Evolutionary conservation across 345 rosid genomes (phyloP), one percentile per base, ranked within the genome.

Genomic region (Jatropha curcas): DNA sequence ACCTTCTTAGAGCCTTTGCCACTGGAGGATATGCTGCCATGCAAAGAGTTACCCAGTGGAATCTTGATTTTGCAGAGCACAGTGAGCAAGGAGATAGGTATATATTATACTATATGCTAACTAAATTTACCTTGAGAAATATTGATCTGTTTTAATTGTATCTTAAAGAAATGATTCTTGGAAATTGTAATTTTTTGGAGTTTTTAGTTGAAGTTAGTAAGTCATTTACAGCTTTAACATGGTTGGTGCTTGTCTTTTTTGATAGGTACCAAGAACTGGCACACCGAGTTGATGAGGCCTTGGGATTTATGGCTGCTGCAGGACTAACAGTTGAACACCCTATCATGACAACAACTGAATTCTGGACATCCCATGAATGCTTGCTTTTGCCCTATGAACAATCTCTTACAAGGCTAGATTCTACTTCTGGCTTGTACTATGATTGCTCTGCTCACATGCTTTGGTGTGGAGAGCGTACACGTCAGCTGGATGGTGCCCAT

Each of bases 401-500:
- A 43, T 14, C 81, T 25, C 77, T 77, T 13, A 77, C 81, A 20
- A 73, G 81, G 77, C 46, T 77, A 69, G 77, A 77, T 55, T 77
- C 77, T 1, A 77, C 81, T 27, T 72, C 77, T 45, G 81, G 81
- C 45, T 34, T 60, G 9, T 77, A 77, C 52, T 77, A 77, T 62
- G 73, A 72, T 52, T 77, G 77, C 24, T 77, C 77, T 31, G 81
- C 81, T 53, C 81, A 77, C 65, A 67, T 77, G 73, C 73, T 77
- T 13, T 77, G 81, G 81, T 68, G 72, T 30, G 81, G 81, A 24
- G 81, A 72, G 64, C 65, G 77, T 22, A 77, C 81, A 25, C 73
- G 81, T n/a, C 77, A 77, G 45, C 70, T 77, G 22, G 81, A 77
- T 68, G 81, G 81, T 67, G 77, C 81, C 24, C 81, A 77, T 45